Evolutionary conservation across 495 filamentous ascomycete genomes (phyloP).

Genomic region (Talaromyces stipitatus): DNA sequence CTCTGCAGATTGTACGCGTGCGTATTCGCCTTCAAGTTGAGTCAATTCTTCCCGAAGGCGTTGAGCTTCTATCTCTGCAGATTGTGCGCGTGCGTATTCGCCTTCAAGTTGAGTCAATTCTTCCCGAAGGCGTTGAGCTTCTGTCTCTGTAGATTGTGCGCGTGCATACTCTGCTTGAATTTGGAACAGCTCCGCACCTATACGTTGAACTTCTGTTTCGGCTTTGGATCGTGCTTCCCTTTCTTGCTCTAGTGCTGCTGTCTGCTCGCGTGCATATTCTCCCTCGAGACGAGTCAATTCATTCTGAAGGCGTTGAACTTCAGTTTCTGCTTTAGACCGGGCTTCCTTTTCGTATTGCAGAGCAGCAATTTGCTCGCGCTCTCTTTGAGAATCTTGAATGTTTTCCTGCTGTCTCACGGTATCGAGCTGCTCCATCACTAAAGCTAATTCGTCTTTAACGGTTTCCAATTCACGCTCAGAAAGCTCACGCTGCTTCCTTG

Average conservation of each 20-base stretch:
- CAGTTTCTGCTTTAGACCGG: slow-evolving; percentile 20
- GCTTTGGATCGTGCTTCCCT: not conserved
- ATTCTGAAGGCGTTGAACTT: slow-evolving; percentile 3
- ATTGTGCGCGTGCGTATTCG: not conserved
- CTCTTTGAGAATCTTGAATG: slow-evolving; percentile 23
- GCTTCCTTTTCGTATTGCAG: slow-evolving; percentile 49
- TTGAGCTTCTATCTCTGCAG: not conserved
- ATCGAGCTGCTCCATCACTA: slow-evolving; percentile 41
- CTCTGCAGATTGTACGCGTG: slow-evolving; percentile 61
- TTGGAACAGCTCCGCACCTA: too few relatives aligned
- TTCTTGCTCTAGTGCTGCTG: not conserved
- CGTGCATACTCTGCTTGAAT: too few relatives aligned
- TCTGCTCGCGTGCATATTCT: not conserved
- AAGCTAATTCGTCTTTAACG: slow-evolving; percentile 33
- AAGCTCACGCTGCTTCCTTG: slow-evolving; percentile 30
- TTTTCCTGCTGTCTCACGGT: slow-evolving; percentile 27
- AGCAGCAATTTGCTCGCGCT: slow-evolving; percentile 11
- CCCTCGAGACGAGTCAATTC: not conserved
- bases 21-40: slow-evolving; percentile 44
- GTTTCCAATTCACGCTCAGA: slow-evolving; percentile 31
- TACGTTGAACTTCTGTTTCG: not conserved
- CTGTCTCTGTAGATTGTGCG: too few relatives aligned
- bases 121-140: too few relatives aligned
- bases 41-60: not conserved
- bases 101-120: too few relatives aligned